Conservation (phyloP, 768 basidiomycete species). For the Amanita phalloides region DNA sequence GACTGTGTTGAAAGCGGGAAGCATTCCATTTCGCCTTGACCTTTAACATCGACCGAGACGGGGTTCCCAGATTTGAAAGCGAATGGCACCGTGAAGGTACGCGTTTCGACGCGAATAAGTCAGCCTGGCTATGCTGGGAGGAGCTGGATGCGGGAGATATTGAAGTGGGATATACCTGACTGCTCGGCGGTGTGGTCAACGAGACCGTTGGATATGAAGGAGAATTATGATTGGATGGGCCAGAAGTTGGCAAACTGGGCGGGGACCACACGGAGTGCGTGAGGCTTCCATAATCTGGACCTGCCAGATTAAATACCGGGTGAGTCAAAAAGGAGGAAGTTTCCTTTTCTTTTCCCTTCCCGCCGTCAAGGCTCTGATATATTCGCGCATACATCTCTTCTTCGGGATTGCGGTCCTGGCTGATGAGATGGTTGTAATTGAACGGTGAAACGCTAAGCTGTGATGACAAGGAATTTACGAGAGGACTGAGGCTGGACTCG, state of each 20-base stretch:
- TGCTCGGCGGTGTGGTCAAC: constrained; percentile 5
- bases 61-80: constrained; percentile 40
- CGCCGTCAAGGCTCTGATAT: constrained; percentile 9
- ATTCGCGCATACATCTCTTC: constrained; percentile 6
- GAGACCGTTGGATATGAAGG: constrained; percentile 12
- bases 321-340: constrained; percentile 57
- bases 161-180: not conserved
- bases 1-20: constrained; percentile 32
- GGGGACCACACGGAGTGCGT: constrained; percentile 26
- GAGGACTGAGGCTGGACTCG: constrained; percentile 1
- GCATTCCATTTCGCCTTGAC: constrained; percentile 31
- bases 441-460: constrained; percentile 16
- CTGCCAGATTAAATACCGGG: constrained; percentile 46
- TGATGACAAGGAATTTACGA: constrained; percentile 12
- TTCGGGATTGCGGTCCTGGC: not conserved
- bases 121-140: constrained; percentile 10
- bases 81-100: constrained; percentile 42
- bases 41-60: constrained; percentile 35
- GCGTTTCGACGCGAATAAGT: constrained; percentile 18
- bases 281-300: constrained; percentile 31
- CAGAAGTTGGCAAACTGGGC: constrained; percentile 19
- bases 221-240: constrained; percentile 23
- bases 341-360: constrained; percentile 54
- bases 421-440: not conserved
- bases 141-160: constrained; percentile 11